Conservation (phyloP, 306 rosid genomes). For the Prinsepia uniflora region DNA sequence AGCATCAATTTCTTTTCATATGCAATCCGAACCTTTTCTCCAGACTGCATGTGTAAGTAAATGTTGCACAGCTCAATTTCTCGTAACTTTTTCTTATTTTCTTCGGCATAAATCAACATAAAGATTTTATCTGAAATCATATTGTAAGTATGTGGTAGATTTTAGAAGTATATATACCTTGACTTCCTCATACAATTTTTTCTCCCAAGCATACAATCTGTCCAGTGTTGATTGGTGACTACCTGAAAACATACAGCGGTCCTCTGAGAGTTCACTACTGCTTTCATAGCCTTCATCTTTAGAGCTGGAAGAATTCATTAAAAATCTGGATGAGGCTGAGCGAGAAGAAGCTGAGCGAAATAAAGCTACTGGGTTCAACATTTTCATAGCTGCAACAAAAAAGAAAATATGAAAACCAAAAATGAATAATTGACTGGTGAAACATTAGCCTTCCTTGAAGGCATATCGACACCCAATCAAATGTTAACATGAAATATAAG, state of each 20-base stretch:
- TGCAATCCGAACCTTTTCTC: constrained; percentile 70
- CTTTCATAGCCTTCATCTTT: constrained; percentile 46
- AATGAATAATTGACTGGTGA: not conserved
- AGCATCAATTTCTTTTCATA: constrained; percentile 76
- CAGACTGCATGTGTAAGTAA: constrained; percentile 60
- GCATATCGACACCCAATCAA: not conserved
- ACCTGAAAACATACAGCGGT: constrained; percentile 44
- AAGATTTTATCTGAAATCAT: too few species aligned
- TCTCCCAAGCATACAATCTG: constrained; percentile 87
- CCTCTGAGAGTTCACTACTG: constrained; percentile 51
- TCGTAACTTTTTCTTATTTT: not conserved
- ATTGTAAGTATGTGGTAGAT: not conserved
- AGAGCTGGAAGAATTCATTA: constrained; percentile 40
- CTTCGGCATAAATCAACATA: too few species aligned
- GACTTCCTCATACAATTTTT: constrained; percentile 89
- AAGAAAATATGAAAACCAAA: constrained; percentile 2
- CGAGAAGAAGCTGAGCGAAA: constrained; percentile 79
- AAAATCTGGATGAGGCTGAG: constrained; percentile 61
- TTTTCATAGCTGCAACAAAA: constrained; percentile 59
- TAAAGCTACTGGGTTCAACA: constrained; percentile 87
- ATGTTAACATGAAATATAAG: not conserved
- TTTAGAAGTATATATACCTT: constrained; percentile 43
- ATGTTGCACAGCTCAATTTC: constrained; percentile 20
- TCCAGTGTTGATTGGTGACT: constrained; percentile 87
- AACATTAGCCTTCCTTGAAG: not conserved